Base-by-base conservation (phyloP, 257 asterid genomes). In the Handroanthus guayacan region DNA sequence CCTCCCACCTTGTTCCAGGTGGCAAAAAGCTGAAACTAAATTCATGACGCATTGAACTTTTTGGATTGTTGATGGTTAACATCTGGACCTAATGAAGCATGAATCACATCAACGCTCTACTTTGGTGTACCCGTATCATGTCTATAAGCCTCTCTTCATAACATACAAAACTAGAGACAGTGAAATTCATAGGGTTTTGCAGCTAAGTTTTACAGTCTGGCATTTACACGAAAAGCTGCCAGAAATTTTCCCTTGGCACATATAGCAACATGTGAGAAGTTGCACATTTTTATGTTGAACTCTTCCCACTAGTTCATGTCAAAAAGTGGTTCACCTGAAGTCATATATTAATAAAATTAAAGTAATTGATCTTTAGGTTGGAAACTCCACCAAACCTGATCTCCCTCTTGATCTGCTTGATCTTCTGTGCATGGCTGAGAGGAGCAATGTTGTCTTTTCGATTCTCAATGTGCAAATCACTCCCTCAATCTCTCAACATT, bases 401-500 rank as follows among this genome's bases (percentile, higher is more conserved):
- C 7, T 72, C 36, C 36, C 57, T 17, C 10, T 25, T 17, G 41
- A 58, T 57, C 48, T 64, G 41, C 48, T 20, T 6, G 31, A 45
- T 56, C 79, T 50, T 13, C 37, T 25, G 25, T 66, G 39, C 37
- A 10, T 48, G 62, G 60, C n/a, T 79, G 48, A 16, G 41, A 1
- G 1, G 20, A 44, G 67, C 6, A 36, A 44, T 34, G 13, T 9
- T 31, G 34, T 56, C 11, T 76, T 57, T 13, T 14, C 48, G 17
- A 38, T 16, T 67, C 36, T 69, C 76, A 68, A 4, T 39, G 16
- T 55, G 64, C 47, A 31, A 74, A 71, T 67, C 73, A 76, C 9
- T 52, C 82, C 68, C 72, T 89, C 92, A 44, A 87, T 58, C 84
- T 71, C 72, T 89, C 92, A 44, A 87, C 69, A 81, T 87, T 85